phyloP scores from a whole-genome alignment of 2,329 filamentous ascomycete genomes.

The Aspergillus amoenus region DNA sequence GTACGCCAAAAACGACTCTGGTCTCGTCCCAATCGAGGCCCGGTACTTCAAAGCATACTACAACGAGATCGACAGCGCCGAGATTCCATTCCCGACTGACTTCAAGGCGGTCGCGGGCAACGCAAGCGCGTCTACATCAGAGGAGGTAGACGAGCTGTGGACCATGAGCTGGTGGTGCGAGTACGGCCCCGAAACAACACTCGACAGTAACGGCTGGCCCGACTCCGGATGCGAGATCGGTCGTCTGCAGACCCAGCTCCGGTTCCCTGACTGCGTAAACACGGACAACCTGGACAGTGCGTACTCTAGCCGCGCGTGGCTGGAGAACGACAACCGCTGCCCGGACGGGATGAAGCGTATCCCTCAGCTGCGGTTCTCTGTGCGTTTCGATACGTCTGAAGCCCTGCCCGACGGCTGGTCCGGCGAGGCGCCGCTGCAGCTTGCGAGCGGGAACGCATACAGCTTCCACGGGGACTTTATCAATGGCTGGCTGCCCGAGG shows the following conservation, averaged over 20 bases:
- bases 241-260: conserved; percentile 1
- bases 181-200: not conserved
- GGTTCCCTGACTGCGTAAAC: conserved; percentile 6
- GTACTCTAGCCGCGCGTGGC: conserved; percentile 5
- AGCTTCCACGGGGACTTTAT: conserved; percentile 15
- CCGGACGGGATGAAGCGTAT: conserved; percentile 16
- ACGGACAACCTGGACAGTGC: not conserved
- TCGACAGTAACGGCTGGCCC: not conserved
- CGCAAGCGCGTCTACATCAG: not conserved
- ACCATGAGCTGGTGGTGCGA: conserved; percentile 10
- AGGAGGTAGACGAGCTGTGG: not conserved
- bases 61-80: conserved; percentile 11
- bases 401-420: conserved; percentile 17
- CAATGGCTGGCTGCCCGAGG: conserved; percentile 14
- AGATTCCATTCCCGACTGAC: conserved; percentile 18
- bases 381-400: conserved; percentile 15
- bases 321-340: conserved; percentile 14
- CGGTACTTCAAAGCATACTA: conserved; percentile 21
- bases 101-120: conserved; percentile 14
- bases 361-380: conserved; percentile 18
- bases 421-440: conserved; percentile 3
- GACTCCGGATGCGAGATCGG: not conserved
- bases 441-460: conserved; percentile 5
- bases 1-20: conserved; percentile 7
- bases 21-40: conserved; percentile 6